phyloP scores from a whole-genome alignment of 2,329 filamentous ascomycete species.

The Grosmannia clavigera region DNA sequence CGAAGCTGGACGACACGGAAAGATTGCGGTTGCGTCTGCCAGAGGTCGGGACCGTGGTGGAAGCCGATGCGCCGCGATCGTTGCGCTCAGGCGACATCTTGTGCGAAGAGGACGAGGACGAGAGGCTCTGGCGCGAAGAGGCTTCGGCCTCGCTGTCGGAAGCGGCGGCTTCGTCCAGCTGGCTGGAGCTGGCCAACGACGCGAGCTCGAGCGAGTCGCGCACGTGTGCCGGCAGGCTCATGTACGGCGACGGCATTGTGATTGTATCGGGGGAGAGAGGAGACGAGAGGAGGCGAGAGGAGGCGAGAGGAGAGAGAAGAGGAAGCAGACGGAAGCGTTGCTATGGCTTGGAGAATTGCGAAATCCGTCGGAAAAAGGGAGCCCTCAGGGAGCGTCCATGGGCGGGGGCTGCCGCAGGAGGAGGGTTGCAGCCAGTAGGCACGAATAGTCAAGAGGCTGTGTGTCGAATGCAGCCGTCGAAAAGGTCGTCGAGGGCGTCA shows the following conservation, averaged over 20 bases:
- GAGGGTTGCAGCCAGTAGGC: too few species aligned
- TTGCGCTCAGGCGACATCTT: conserved; percentile 80
- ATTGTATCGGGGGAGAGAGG: conserved; percentile 15
- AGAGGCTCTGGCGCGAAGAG: conserved; percentile 71
- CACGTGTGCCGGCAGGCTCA: conserved; percentile 32
- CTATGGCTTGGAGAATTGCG: too few species aligned
- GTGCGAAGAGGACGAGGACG: conserved; percentile 58
- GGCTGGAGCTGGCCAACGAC: conserved; percentile 78
- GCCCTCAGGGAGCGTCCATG: conserved; percentile 1
- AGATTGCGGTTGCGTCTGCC: conserved; percentile 49
- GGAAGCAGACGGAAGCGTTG: too few species aligned
- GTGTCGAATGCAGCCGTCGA: neutral
- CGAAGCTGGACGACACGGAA: conserved; percentile 86
- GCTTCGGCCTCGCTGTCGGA: conserved; percentile 46
- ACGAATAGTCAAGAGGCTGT: too few species aligned
- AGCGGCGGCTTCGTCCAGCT: conserved; percentile 45
- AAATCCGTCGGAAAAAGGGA: neutral
- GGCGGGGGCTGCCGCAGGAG: neutral
- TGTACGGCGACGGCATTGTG: conserved; percentile 29
- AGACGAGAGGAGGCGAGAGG: neutral
- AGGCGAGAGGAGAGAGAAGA: neutral
- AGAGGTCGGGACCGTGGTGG: conserved; percentile 18
- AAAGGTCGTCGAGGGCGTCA: too few species aligned
- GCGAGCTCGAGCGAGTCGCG: conserved; percentile 96
- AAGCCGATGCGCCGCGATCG: conserved; percentile 35